Percentiles rank a stretch among this genome's conserved stretches.
These are phyloP conservation scores for Heliamphora exappendiculata DNA, from an alignment of 148 eudicot species.

Conservation along the genomic window DNA sequence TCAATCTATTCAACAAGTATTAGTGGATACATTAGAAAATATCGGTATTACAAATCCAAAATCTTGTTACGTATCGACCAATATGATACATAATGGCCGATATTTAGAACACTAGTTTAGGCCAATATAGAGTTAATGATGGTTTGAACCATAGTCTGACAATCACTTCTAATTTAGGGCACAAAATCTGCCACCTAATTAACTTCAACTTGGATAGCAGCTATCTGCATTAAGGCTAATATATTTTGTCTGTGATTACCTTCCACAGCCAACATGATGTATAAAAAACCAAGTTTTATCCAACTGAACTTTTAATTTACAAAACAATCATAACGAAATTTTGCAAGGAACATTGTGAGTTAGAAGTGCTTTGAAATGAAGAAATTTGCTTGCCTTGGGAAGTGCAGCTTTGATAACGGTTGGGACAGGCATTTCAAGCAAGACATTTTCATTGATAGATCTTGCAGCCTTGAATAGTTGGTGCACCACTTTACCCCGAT, in stretches of 20 bases:
- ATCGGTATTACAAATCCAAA: too few species aligned
- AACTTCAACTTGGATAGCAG: not conserved
- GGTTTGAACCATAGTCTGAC: not conserved
- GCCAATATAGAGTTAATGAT: not conserved
- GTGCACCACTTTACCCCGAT: constrained; percentile 64
- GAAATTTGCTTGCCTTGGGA: constrained; percentile 47
- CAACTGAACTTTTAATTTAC: not conserved
- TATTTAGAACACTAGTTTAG: not conserved
- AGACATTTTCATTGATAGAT: constrained; percentile 63
- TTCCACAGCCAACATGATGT: not conserved
- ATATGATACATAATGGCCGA: not conserved
- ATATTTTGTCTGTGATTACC: not conserved
- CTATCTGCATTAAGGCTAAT: not conserved
- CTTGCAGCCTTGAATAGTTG: constrained; percentile 94
- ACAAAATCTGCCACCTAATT: not conserved
- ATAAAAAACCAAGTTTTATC: not conserved
- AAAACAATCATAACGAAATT: not conserved
- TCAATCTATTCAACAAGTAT: too few species aligned
- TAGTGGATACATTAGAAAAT: too few species aligned
- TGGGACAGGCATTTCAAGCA: constrained; percentile 73
- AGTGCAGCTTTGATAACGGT: constrained; percentile 55
- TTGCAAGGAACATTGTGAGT: not conserved
- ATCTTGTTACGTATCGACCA: too few species aligned
- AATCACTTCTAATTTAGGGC: not conserved
- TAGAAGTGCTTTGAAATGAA: not conserved